Base-by-base conservation (phyloP, 805 yeast genomes). In the Candida nanaspora region DNA sequence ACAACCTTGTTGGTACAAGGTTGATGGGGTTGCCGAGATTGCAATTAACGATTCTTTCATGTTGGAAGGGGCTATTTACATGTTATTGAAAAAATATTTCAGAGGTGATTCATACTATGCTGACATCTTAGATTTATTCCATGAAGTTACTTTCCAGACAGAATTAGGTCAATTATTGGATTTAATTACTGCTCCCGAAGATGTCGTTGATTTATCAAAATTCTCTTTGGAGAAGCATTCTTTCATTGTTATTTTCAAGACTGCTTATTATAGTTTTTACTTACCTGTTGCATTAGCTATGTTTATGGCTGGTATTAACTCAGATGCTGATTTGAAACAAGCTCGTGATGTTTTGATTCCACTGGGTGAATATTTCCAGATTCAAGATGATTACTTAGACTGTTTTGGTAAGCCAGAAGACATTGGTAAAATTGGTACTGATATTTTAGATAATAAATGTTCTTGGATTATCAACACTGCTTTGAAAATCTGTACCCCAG, bases 401-500 rank as follows among this genome's bases (percentile, higher is more conserved):
- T 86, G 96, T 65, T 93, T 86, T 59, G 99, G 98, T 50, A 87
- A 91, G 54, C 96, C 98, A 33, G 94, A 86, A 59, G 87, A 91
- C 57, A 93, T 89, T 58, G 99, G 99, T 48, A 93, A 93, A 73
- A 87, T 93, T 52, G 99, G 99, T 52, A 93, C 98, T 45, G 99
- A 93, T 63, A 93, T 93, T 59, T 85, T 85, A 69, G 99, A 93
- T 67, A 93, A 93, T 78, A 93, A 93, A 67, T 93, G 99, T 66
- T 85, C 96, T 34, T 93, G 99, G 99, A 80, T 93, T 41, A 76
- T 93, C 55, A 93, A 93, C 72, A 85, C 86, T 52, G 98, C 98
- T 7, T 76, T 93, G 54, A 74, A 82, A 61, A 68, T 80, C 50
- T 91, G 77, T 40, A 72, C 76, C 22, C 77, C 87, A 33, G 93